Base-by-base conservation (phyloP, 257 asterid genomes). In the Echium plantagineum region DNA sequence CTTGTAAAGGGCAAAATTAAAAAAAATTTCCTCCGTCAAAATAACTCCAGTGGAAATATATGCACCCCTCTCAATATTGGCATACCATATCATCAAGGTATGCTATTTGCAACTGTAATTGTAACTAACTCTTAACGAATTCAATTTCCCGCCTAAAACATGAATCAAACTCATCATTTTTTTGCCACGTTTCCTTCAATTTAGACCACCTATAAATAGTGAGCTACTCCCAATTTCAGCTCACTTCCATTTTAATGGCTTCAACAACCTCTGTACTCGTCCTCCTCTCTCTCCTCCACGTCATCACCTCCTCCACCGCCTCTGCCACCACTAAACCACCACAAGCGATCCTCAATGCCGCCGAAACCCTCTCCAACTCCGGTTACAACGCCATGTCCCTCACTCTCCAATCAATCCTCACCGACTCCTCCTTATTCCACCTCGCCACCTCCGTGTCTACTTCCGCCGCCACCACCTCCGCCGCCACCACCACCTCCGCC, bases 331-430 rank as follows among this genome's bases (percentile, higher is more conserved):
- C 3, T 28, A 6, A 28, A 28, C 73, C 81, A 26, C 75, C 84
- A 0, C 81, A 69, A 22, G 56, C 81, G 21, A 52, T 90, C 67
- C 18, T 72, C 59, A 75, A 79, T 67, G 96, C 96, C n/a, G 93
- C 71, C 16, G 94, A 85, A 16, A 77, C 89, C 9, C 89, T 90
- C 22, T 77, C 87, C 1, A 80, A 65, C 52, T 81, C 90, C 32
- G 94, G 93, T 58, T 83, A 76, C 76, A 58, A 52, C 0, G 77
- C 94, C 24, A 90, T 90, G 97, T 80, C 94, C 10, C 84, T 87
- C 68, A 80, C 84, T 22, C 78, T 90, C 58, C 78, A 81, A 18
- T 77, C 75, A 70, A 67, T 77, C 60, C 68, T 56, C 32, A 3
- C 60, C 31, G 59, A 55, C 38, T 56, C 81, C 6, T 66, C 69